phyloP scores from a whole-genome alignment of 2,329 filamentous ascomycete species.

The Aaosphaeria arxii region DNA sequence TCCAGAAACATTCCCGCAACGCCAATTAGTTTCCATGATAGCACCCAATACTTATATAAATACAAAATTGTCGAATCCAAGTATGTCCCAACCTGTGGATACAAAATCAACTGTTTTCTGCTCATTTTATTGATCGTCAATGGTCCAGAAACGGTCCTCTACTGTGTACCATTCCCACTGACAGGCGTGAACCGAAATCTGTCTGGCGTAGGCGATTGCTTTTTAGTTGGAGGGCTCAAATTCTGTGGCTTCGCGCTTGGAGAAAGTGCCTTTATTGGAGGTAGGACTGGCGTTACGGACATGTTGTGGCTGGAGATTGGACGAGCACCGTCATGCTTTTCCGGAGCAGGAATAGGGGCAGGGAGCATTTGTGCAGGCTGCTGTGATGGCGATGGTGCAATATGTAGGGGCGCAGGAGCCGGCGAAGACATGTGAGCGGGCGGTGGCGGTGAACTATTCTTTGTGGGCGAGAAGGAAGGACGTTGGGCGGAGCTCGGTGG shows the following conservation, averaged over 20 bases:
- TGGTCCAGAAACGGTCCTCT: conserved; percentile 9
- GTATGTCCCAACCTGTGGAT: too few relatives aligned
- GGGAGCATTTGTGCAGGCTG: conserved; percentile 33
- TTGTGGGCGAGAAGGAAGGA: conserved; percentile 37
- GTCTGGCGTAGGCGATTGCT: conserved; percentile 26
- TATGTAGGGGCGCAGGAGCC: conserved; percentile 16
- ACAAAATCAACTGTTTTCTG: too few relatives aligned
- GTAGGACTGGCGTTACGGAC: conserved; percentile 49
- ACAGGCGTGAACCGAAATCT: conserved; percentile 7
- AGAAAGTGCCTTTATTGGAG: conserved; percentile 56
- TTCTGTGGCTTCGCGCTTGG: conserved; percentile 58
- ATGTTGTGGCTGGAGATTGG: conserved; percentile 31
- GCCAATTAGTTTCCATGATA: too few relatives aligned
- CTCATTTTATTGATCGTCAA: conserved; percentile 17
- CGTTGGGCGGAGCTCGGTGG: conserved; percentile 34
- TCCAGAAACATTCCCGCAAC: too few relatives aligned
- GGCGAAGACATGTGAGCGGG: conserved; percentile 34
- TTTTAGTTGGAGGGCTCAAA: conserved; percentile 60
- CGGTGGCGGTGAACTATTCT: conserved; percentile 38
- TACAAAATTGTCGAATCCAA: too few relatives aligned
- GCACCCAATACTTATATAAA: too few relatives aligned
- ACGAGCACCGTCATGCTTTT: conserved; percentile 43
- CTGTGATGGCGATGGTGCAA: conserved; percentile 27
- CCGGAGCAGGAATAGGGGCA: conserved; percentile 41
- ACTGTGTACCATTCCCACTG: conserved; percentile 6